Conservation (phyloP, 2,329 filamentous ascomycete genomes). For the Diaporthe sp. region DNA sequence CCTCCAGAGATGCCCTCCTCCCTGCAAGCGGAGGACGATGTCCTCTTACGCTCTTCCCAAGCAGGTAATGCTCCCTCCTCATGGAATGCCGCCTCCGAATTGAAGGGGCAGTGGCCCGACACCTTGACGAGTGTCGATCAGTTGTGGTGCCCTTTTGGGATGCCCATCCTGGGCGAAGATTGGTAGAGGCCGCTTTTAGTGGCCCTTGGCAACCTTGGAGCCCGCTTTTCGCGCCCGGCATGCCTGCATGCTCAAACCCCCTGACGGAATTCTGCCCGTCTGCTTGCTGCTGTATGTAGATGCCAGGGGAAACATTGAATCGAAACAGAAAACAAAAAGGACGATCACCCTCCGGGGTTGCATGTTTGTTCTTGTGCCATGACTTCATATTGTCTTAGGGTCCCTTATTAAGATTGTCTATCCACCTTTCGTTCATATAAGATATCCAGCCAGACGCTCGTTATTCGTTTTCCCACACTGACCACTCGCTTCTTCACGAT, state of each 20-base stretch:
- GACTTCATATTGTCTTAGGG: slow-evolving; percentile 28
- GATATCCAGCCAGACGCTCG: background rate
- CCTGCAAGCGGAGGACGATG: background rate
- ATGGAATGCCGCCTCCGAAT: slow-evolving; percentile 19
- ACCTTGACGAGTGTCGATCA: slow-evolving; percentile 35
- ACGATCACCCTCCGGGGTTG: slow-evolving; percentile 5
- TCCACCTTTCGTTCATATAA: background rate
- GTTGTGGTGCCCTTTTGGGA: slow-evolving; percentile 12
- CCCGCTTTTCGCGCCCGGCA: slow-evolving; percentile 30
- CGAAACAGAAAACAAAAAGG: slow-evolving; percentile 30
- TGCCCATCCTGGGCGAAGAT: slow-evolving; percentile 12
- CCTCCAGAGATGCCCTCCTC: background rate
- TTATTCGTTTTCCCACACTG: background rate
- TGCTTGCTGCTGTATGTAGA: background rate
- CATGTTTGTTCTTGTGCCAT: background rate
- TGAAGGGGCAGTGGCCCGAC: slow-evolving; percentile 26
- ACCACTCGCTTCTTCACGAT: slow-evolving; percentile 2
- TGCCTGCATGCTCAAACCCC: slow-evolving; percentile 7
- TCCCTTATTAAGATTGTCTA: slow-evolving; percentile 4
- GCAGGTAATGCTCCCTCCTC: background rate
- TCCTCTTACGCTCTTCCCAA: slow-evolving; percentile 4
- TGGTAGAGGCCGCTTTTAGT: slow-evolving; percentile 25
- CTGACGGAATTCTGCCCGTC: slow-evolving; percentile 12
- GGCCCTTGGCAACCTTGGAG: slow-evolving; percentile 18
- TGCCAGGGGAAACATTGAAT: slow-evolving; percentile 26